Base-by-base conservation (phyloP, 2,329 filamentous ascomycete species). In the Rosellinia necatrix region DNA sequence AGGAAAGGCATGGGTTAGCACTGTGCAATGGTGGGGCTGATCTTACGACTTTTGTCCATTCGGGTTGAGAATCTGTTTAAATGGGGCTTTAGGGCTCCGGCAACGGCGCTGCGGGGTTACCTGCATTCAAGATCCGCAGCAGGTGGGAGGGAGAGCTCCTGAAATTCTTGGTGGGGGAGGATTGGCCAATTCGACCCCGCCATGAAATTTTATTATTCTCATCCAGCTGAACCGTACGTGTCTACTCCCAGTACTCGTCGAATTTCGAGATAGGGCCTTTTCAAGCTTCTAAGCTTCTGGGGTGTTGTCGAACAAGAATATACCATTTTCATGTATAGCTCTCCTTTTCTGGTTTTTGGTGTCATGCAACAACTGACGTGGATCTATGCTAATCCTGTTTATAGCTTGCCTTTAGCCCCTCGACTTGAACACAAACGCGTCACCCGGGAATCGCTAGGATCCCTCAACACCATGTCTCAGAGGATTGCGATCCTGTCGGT, bases 401-500 rank as follows among this genome's bases (percentile, higher is more conserved):
- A 27, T 32, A 32, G 27, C 46, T 30, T 29, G 22, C 37, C 30
- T 25, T 10, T 35, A 48, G 43, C 9, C 29, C 37, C 17, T 50
- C 22, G 17, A 22, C 27, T 48, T 25, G n/a, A n/a, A 35, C 42
- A 30, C 21, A 43, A 49, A 40, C 25, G n/a, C 38, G 53, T 46
- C 27, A 54, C 10, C 38, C 42, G 38, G 53, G 48, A 38, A 57
- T 60, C 27, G 47, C 27, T n/a, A 47, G 34, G 24, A 54, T 13
- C 43, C 38, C 24, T 30, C 53, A 21, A 37, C 47, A 55, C 49
- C 40, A 76, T 77, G 75, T 68, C 74, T 58, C 82, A 84, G 72
- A 80, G 82, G 71, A 83, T 83, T 81, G 94, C 94, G 65, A 97
- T 99, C 72, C 83, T 99, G 73, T 97, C 93, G 64, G 94, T 97